Evolutionary conservation across 805 yeast species (phyloP), one percentile per base, ranked within the genome.

Genomic region (Huiozyma sinensis): DNA sequence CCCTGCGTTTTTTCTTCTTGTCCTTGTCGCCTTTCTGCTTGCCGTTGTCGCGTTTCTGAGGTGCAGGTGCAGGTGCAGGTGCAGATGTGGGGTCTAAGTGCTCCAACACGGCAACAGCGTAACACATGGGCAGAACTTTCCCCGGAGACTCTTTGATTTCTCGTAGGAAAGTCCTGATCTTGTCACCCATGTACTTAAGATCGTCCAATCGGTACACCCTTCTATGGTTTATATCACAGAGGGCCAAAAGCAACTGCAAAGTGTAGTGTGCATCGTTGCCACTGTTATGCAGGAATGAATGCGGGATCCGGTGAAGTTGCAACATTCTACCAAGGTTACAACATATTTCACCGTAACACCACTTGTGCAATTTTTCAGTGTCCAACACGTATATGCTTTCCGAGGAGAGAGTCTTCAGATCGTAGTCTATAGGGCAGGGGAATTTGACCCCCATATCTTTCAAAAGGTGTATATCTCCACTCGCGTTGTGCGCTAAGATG

Each of bases 181-280:
- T 56, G 5, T 40, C 30, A 34, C 49, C 44, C 38, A 58, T 46
- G 7, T 37, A 42, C 32, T 40, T 49, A 10, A 61, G 33, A 40
- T 60, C 56, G 40, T 61, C 66, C 43, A 61, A 42, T 17, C 48
- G 50, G 24, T 46, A 39, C 32, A 48, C 54, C 29, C 38, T 53
- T 39, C 66, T 46, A 40, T 53, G 56, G 37, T 53, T 54, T 13
- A 59, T 51, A 55, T 79, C 84, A 41, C 77, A 65, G 44, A 76
- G 54, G 32, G 68, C 67, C 53, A 79, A 47, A 6, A 73, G 69
- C 11, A 74, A 64, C 29, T 73, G 44, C 39, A 80, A 57, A 0
- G 87, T 81, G 49, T 69, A 79, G 52, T 77, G 76, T 6, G 84
- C 76, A 57, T 81, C 89, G 53, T 81, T 81, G 3, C 79, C 84